These are phyloP conservation scores for Sphaerosporella brunnea DNA, from an alignment of 495 filamentous ascomycete species.

Conservation along the genomic window DNA sequence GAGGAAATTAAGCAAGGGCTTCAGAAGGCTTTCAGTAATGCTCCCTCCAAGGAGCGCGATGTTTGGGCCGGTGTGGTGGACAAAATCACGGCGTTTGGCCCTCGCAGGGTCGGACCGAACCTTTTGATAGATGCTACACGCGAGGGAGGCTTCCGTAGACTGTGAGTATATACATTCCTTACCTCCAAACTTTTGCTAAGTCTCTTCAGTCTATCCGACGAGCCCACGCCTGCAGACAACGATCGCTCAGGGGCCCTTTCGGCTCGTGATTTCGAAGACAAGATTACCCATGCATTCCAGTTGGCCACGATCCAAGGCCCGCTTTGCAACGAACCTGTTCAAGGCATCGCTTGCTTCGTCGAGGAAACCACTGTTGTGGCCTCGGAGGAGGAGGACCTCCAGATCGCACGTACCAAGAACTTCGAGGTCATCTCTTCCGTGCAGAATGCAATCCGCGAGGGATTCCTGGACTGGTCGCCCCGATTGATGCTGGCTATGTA, in stretches of 20 bases:
- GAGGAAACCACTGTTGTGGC: slow-evolving; percentile 51
- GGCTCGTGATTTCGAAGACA: slow-evolving; percentile 66
- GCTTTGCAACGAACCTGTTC: slow-evolving; percentile 82
- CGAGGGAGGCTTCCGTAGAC: slow-evolving; percentile 51
- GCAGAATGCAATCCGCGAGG: slow-evolving; percentile 66
- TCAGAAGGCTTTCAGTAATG: slow-evolving; percentile 42
- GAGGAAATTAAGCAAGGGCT: slow-evolving; percentile 62
- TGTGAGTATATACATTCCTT: slow-evolving; percentile 35
- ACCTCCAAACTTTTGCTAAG: slow-evolving; percentile 12
- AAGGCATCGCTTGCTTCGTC: slow-evolving; percentile 80
- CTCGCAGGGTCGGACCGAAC: slow-evolving; percentile 69
- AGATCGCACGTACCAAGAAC: slow-evolving; percentile 61
- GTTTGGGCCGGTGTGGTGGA: slow-evolving; percentile 62
- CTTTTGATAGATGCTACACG: slow-evolving; percentile 71
- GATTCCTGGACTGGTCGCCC: slow-evolving; percentile 89
- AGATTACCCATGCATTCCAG: slow-evolving; percentile 83
- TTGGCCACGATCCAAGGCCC: slow-evolving; percentile 77
- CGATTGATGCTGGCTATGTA: slow-evolving; percentile 95
- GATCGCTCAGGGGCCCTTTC: slow-evolving; percentile 35
- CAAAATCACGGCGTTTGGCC: slow-evolving; percentile 76
- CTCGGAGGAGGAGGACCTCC: slow-evolving; percentile 42
- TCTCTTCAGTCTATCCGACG: not conserved
- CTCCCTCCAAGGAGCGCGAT: slow-evolving; percentile 47
- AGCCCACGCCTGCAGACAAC: not conserved
- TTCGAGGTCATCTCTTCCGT: slow-evolving; percentile 81